phyloP scores from a whole-genome alignment of 495 filamentous ascomycete genomes.

The Chlorociboria aeruginascens region DNA sequence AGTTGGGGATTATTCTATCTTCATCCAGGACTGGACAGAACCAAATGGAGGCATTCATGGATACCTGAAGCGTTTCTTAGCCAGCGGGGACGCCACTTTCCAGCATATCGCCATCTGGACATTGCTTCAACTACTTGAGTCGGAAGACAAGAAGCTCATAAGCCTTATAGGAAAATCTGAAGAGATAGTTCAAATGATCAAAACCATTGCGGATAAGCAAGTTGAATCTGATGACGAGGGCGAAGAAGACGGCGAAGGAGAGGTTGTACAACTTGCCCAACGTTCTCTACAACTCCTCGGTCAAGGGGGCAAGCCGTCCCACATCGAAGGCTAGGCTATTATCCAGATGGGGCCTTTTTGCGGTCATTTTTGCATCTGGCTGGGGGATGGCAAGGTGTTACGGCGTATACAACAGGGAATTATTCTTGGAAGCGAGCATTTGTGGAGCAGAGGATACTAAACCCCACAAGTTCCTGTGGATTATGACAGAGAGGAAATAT shows the following conservation, averaged over 20 bases:
- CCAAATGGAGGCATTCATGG: slow-evolving; percentile 92
- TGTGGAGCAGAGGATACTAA: slow-evolving; percentile 12
- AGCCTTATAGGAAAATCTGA: slow-evolving; percentile 75
- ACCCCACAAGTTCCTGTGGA: not conserved
- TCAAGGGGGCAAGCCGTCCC: slow-evolving; percentile 36
- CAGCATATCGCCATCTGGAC: slow-evolving; percentile 99
- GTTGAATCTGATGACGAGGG: slow-evolving; percentile 83
- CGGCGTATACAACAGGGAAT: slow-evolving; percentile 16
- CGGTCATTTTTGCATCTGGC: slow-evolving; percentile 15
- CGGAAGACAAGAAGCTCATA: slow-evolving; percentile 77
- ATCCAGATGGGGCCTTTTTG: slow-evolving; percentile 9
- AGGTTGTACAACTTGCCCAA: slow-evolving; percentile 84
- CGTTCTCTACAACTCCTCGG: slow-evolving; percentile 81
- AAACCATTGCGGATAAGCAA: slow-evolving; percentile 76
- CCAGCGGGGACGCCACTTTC: slow-evolving; percentile 90
- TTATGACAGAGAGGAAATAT: slow-evolving; percentile 2
- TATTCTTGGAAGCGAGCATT: slow-evolving; percentile 20
- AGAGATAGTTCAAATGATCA: slow-evolving; percentile 83
- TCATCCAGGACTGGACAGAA: slow-evolving; percentile 84
- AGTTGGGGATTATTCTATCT: slow-evolving; percentile 96
- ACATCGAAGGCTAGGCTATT: slow-evolving; percentile 39
- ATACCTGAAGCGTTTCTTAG: slow-evolving; percentile 84
- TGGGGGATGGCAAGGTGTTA: slow-evolving; percentile 18
- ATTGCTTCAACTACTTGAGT: slow-evolving; percentile 86
- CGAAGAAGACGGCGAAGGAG: slow-evolving; percentile 75